Base-by-base conservation (phyloP, 78 protist species). In the Corallochytrium limacisporum region DNA sequence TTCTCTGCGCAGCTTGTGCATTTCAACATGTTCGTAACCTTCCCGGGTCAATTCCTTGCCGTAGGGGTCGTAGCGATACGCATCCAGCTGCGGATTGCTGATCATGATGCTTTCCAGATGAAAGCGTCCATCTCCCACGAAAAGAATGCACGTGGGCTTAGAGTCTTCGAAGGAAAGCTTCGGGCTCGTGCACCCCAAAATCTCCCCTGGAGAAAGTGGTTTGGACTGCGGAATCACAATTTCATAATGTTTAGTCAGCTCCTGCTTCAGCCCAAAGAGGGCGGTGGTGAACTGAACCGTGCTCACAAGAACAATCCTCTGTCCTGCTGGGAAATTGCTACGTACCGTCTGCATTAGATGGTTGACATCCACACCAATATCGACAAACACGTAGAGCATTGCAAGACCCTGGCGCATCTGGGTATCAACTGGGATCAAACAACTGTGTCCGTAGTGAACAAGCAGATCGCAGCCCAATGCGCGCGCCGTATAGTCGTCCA, bases 361-460 rank as follows among this genome's bases (percentile, higher is more conserved):
- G 7, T 65, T 26, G 1, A 75, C 26, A 56, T 93, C 95, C 62
- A 93, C 67, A 10, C 57, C 56, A 22, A 93, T 91, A 35, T 85
- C 93, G 18, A 93, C 98, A 69, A 93, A 90, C 15, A 90, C 88
- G 54, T 93, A 91, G 29, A 93, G 62, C 79, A 86, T 80, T n/a
- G n/a, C n/a, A n/a, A n/a, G n/a, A n/a, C n/a, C n/a, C 36, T 33
- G 72, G 32, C 78, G 71, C 7, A 46, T 51, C 22, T 80, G 63
- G 12, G 71, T 56, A 29, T 72, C 79, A 1, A 81, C 3, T 44
- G 49, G 49, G 18, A 44, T 59, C 16, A 86, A 47, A 59, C 99
- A 95, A 62, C 88, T 74, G 72, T 95, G 99, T 16, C 96, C 99
- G 55, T 92, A 95, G 63, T 95, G 99, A 32, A 95, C 94, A 54